Base-by-base conservation (phyloP, 495 filamentous ascomycete genomes). In the Penicillium lagena region DNA sequence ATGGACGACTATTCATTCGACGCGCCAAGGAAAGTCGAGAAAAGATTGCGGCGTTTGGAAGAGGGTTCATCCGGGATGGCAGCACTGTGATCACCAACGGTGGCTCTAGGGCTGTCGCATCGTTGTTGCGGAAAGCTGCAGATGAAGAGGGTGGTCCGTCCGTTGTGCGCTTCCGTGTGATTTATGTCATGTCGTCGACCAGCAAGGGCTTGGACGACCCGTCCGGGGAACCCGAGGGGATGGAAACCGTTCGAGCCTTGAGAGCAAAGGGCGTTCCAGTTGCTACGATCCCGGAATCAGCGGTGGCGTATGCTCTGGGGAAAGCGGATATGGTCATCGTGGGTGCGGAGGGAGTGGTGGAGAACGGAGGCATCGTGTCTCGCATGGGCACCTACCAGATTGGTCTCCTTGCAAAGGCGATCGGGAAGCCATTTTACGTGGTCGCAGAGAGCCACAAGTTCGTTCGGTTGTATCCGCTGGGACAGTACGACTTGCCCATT, bases 391-490 rank as follows among this genome's bases (percentile, higher is more conserved):
- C 93, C 7, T 89, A 86, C 50, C 93, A 96, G 68, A 81, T 97
- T 40, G 90, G 88, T 1, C 66, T 87, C 38, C 71, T 96, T 38
- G 87, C 89, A 35, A 89, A 87, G 50, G 77, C 79, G 4, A 79
- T 82, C 45, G 77, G 79, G 7, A 89, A 88, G 57, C 85, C 86
- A 0, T 87, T 97, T 60, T 95, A 90, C 58, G 90, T 95, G 17
- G 89, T 89, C 7, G 87, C 87, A 5, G 93, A 98, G 64, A 95
- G 87, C 52, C 91, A 98, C 70, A 98, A 95, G 65, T 94, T 95
- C 55, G 89, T 91, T 31, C 72, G 87, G 45, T 67, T 90, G 17
- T 90, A 86, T 54, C 89, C 89, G 7, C 58, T 89, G 12, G 79
- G 82, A 39, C 87, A 90, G 56, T 86, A 83, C 58, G 83, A 90